Evolutionary conservation across 495 filamentous ascomycete species (phyloP).

Genomic region (Paragyromitra xinjiangensis): DNA sequence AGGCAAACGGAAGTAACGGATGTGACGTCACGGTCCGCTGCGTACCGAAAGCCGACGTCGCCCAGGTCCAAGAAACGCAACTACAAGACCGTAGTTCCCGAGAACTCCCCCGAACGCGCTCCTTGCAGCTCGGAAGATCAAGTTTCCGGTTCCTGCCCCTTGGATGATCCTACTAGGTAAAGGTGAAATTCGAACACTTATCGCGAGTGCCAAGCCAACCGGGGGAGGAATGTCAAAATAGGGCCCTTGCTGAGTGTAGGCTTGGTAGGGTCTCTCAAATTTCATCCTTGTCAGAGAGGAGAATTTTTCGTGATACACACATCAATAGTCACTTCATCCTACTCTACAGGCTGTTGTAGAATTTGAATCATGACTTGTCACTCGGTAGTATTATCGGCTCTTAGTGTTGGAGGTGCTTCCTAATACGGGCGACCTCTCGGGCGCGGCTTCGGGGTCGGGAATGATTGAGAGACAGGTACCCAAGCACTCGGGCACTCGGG

Average conservation of each 20-base stretch:
- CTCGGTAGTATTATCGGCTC: not conserved
- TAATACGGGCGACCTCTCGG: not conserved
- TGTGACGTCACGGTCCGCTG: slow-evolving; percentile 26
- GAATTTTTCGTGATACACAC: not conserved
- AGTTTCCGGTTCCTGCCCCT: not conserved
- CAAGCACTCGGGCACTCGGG: too few relatives aligned
- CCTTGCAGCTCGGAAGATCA: not conserved
- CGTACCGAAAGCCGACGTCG: not conserved
- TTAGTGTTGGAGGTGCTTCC: not conserved
- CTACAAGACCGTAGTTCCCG: not conserved
- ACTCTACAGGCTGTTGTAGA: not conserved
- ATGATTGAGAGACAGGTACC: too few relatives aligned
- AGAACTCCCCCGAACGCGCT: not conserved
- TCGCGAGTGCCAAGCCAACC: slow-evolving; percentile 15
- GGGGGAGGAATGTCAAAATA: not conserved
- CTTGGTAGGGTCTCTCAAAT: not conserved
- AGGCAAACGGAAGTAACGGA: not conserved
- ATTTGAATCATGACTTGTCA: not conserved
- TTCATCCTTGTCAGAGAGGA: not conserved
- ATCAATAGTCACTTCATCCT: not conserved
- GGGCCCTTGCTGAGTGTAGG: not conserved
- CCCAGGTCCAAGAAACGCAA: not conserved
- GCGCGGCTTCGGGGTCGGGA: too few relatives aligned
- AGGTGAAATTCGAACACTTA: not conserved
- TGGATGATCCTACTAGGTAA: not conserved